Conservation (phyloP, 1,284 basidiomycete genomes). For the Lentinula novae-zelandiae region DNA sequence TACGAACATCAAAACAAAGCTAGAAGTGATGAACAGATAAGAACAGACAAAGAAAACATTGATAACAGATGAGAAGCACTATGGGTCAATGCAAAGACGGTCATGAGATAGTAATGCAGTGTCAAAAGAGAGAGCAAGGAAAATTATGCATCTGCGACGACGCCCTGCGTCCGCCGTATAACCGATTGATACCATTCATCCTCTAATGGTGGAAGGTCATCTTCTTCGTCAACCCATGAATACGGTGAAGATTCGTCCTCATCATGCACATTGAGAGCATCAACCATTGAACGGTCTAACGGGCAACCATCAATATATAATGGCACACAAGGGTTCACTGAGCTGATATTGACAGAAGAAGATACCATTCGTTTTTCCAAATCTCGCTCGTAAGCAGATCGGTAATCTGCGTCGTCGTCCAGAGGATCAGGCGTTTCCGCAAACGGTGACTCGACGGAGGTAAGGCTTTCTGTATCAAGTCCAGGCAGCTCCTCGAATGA, state of each 20-base stretch:
- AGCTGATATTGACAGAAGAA: not conserved
- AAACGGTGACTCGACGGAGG: conserved; percentile 1
- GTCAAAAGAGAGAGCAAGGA: not conserved
- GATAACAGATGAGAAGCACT: not conserved
- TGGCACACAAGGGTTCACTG: not conserved
- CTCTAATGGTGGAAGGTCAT: conserved; percentile 9
- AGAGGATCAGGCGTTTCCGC: conserved; percentile 10
- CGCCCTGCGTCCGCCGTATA: conserved; percentile 10
- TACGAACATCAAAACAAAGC: not conserved
- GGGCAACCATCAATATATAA: not conserved
- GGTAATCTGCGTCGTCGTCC: conserved; percentile 10
- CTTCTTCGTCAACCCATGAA: conserved; percentile 11
- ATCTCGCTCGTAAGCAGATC: conserved; percentile 6
- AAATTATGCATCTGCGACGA: not conserved
- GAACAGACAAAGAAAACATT: not conserved
- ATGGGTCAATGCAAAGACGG: not conserved
- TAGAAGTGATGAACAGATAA: not conserved
- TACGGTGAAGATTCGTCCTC: not conserved
- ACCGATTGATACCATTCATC: conserved; percentile 16
- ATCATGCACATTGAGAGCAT: not conserved
- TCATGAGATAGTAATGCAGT: not conserved
- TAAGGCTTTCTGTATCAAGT: conserved; percentile 3
- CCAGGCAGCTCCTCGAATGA: conserved; percentile 2
- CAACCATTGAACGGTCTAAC: not conserved
- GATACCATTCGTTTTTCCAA: not conserved